Evolutionary conservation across 2,329 filamentous ascomycete species (phyloP).

Genomic region (Cercospora beticola): DNA sequence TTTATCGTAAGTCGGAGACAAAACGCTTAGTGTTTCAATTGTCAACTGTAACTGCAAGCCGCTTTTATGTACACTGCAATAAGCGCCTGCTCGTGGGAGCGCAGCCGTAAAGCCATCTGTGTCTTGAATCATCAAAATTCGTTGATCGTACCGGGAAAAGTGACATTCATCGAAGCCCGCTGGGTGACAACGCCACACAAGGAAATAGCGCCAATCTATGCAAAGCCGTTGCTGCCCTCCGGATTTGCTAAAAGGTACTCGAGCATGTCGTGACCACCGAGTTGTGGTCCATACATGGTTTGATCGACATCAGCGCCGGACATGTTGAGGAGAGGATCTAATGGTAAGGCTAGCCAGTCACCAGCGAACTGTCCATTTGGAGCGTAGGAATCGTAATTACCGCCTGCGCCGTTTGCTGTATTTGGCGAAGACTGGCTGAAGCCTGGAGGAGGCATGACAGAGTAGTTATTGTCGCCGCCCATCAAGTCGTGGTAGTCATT

Average conservation of each 20-base stretch:
- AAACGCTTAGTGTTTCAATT: not conserved
- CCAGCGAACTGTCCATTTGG: constrained; percentile 39
- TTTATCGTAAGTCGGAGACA: not conserved
- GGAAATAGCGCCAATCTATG: not conserved
- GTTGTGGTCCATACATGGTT: constrained; percentile 61
- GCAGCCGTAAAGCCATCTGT: not conserved
- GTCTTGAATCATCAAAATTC: not conserved
- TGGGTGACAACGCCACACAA: not conserved
- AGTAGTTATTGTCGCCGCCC: constrained; percentile 41
- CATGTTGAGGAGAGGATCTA: constrained; percentile 60
- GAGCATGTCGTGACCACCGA: constrained; percentile 56
- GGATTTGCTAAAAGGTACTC: constrained; percentile 44
- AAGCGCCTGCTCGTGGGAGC: constrained; percentile 7
- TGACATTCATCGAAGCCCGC: not conserved
- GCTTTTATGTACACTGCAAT: not conserved
- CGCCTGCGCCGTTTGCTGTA: constrained; percentile 27
- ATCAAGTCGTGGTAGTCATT: constrained; percentile 47
- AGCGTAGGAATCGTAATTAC: constrained; percentile 25
- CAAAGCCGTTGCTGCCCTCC: not conserved
- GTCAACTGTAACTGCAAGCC: not conserved
- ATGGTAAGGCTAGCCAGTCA: constrained; percentile 62
- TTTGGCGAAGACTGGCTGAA: constrained; percentile 39
- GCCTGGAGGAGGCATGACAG: constrained; percentile 51
- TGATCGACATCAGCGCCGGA: constrained; percentile 58
- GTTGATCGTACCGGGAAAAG: not conserved